A percentile compares a stretch with the other conserved stretches of the same genome.
Conservation (phyloP, 1,284 basidiomycete genomes). For the Xerocomus amazonicus region DNA sequence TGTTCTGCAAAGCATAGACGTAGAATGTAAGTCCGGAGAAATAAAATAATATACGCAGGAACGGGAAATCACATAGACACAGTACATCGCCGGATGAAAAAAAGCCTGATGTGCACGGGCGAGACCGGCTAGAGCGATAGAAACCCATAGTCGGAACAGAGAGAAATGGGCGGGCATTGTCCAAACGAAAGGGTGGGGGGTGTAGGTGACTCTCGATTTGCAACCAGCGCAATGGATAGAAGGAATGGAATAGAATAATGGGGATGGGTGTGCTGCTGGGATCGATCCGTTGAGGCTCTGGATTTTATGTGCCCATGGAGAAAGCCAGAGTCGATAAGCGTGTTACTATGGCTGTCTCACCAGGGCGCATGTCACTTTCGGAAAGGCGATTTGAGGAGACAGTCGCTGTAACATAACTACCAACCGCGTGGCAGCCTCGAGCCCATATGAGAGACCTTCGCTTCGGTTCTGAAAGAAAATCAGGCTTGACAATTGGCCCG, state of each 20-base stretch:
- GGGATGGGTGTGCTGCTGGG: not conserved
- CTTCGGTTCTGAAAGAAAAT: not conserved
- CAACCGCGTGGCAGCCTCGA: not conserved
- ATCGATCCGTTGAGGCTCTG: not conserved
- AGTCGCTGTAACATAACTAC: not conserved
- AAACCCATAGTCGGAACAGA: slow-evolving; percentile 3
- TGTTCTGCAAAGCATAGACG: not conserved
- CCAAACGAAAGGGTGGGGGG: not conserved
- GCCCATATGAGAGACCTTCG: not conserved
- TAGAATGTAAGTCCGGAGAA: slow-evolving; percentile 1
- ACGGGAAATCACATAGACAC: slow-evolving; percentile 6
- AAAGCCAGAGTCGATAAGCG: not conserved
- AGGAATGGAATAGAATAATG: not conserved
- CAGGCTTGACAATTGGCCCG: too few relatives aligned
- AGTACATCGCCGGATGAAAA: slow-evolving; percentile 1
- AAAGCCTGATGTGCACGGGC: slow-evolving; percentile 3
- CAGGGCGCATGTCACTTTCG: not conserved
- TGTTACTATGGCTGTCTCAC: not conserved
- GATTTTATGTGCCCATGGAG: slow-evolving; percentile 9
- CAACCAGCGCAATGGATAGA: slow-evolving; percentile 10
- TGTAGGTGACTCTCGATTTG: not conserved
- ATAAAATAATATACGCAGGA: not conserved
- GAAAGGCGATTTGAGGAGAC: not conserved
- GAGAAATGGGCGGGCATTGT: slow-evolving; percentile 4
- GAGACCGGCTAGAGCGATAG: slow-evolving; percentile 12